A percentile compares a stretch with the other conserved stretches of the same genome.
Conservation (phyloP, 2,329 filamentous ascomycete genomes). For the Aspergillus pseudonomiae region DNA sequence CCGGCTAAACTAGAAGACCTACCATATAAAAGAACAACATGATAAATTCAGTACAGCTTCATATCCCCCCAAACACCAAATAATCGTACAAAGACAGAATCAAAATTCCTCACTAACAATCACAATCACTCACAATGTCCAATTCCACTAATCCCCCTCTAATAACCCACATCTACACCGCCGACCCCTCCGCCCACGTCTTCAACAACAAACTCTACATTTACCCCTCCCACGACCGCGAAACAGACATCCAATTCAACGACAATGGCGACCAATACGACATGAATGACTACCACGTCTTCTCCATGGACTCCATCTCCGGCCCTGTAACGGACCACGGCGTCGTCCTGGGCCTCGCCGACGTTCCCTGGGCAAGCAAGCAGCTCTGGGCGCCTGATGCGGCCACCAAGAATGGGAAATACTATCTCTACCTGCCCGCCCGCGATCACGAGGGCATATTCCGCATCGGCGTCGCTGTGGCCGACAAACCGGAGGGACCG, state of each 20-base stretch:
- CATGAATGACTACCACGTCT: conserved; percentile 83
- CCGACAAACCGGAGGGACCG: conserved; percentile 67
- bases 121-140: conserved; percentile 6
- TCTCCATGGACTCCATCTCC: conserved; percentile 62
- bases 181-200: conserved; percentile 78
- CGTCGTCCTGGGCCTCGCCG: conserved; percentile 64
- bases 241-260: conserved; percentile 74
- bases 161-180: conserved; percentile 75
- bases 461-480: conserved; percentile 72
- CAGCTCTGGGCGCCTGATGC: conserved; percentile 83
- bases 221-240: conserved; percentile 79
- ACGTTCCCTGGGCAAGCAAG: conserved; percentile 76
- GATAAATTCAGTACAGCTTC: not conserved
- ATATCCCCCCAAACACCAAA: not conserved
- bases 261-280: conserved; percentile 86
- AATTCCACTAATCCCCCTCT: conserved; percentile 55
- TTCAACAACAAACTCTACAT: conserved; percentile 76
- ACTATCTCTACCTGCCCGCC: conserved; percentile 78
- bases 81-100: not conserved
- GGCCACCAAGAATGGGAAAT: conserved; percentile 68
- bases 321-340: conserved; percentile 72
- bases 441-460: conserved; percentile 71
- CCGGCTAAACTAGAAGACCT: not conserved
- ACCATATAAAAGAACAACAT: not conserved
- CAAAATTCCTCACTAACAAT: no score